Base-by-base conservation (phyloP, 495 filamentous ascomycete genomes). In the Podospora sp. region DNA sequence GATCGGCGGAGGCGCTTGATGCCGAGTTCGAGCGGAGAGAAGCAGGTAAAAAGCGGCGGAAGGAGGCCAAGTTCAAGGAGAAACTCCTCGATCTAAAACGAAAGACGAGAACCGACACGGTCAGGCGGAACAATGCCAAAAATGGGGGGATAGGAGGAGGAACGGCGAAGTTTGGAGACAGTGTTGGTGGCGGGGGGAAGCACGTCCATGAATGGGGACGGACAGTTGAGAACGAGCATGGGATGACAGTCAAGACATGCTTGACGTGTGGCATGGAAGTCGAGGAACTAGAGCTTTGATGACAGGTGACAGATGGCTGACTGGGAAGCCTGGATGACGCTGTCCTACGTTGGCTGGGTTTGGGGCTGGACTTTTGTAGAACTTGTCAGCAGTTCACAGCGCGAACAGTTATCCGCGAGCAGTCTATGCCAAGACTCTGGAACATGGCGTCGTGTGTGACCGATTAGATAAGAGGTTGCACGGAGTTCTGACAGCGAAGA, bases 201-300 rank as follows among this genome's bases (percentile, higher is more conserved):
- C 95, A 99, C 84, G 89, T 91, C 59, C 96, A 99, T 83, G 88
- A 96, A 75, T 99, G 95, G 95, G 95, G 95, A 0, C 79, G 89
- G 21, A 78, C 86, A 7, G 84, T 97, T 20, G 87, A 92, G 77
- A 90, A 94, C 73, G 88, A 85, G 46, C 91, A 94, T 56, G 96
- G 93, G 0, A 86, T 91, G 73, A 90, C 84, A 21, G 88, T 91
- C 56, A 96, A 93, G 84, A 92, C 86, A 3, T 98, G 95, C 77
- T 84, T 90, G 62, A 90, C 88, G 35, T 99, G 96, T 79, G 91
- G 92, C 24, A 96, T 98, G 92, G 94, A 98, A 80, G 90, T 97
- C 60, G 96, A 99, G 74, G 96, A 98, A 79, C 74, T 97, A 74
- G 93, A 96, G 75, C 90, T 98, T 68, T 97, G 71, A 80, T 27